A percentile compares a stretch with the other conserved stretches of the same genome.
Evolutionary conservation across 1,139 yeast species (phyloP).

Genomic region (Yamadazyma diddensiae): DNA sequence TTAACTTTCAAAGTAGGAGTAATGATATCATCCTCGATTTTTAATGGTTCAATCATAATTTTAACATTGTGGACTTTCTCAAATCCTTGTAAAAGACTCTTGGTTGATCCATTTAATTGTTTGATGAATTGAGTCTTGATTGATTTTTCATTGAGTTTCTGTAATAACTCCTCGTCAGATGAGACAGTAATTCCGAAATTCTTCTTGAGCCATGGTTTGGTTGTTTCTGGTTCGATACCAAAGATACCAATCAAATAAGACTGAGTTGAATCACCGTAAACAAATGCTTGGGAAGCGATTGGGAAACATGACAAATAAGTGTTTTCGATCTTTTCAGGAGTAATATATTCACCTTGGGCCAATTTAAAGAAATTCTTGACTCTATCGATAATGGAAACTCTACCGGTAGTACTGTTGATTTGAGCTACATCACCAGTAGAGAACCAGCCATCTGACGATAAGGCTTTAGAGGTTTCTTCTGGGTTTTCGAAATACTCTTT

Average conservation of each 20-base stretch:
- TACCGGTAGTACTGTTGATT: constrained; percentile 48
- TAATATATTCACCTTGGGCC: constrained; percentile 79
- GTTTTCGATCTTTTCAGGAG: constrained; percentile 76
- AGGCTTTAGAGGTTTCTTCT: constrained; percentile 25
- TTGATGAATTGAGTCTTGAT: constrained; percentile 24
- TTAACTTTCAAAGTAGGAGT: constrained; percentile 44
- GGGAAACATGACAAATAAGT: constrained; percentile 55
- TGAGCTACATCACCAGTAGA: constrained; percentile 72
- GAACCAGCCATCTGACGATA: constrained; percentile 56
- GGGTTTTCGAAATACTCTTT: constrained; percentile 57
- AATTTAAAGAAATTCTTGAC: constrained; percentile 80
- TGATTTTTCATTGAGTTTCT: constrained; percentile 24
- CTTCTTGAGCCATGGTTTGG: constrained; percentile 19
- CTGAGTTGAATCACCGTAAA: constrained; percentile 37
- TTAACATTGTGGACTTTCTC: constrained; percentile 37
- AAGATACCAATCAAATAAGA: constrained; percentile 31
- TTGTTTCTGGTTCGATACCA: constrained; percentile 39
- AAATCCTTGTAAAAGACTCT: constrained; percentile 26
- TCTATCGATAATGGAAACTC: constrained; percentile 64
- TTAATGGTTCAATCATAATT: constrained; percentile 38
- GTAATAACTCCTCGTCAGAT: constrained; percentile 21
- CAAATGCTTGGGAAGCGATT: constrained; percentile 52
- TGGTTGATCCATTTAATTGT: constrained; percentile 27
- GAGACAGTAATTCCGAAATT: constrained; percentile 12
- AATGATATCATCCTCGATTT: constrained; percentile 34